A percentile compares a stretch with the other conserved stretches of the same genome.
Conservation (phyloP, 352 stramenopile species). For the Pythium inflatum region DNA sequence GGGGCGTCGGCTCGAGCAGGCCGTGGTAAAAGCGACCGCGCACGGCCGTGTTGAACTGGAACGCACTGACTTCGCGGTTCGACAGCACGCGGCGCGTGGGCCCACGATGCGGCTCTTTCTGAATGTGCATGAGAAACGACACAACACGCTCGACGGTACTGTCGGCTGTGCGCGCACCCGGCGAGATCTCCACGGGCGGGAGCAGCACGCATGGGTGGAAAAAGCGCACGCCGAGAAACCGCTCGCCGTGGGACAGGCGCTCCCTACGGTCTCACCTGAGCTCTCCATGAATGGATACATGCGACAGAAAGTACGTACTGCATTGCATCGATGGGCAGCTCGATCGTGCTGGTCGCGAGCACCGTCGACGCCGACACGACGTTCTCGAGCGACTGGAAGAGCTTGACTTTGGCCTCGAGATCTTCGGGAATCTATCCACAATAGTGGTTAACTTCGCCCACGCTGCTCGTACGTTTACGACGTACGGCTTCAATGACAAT, state of each 20-base stretch:
- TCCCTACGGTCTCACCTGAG: conserved; percentile 27
- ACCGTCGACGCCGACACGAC: conserved; percentile 59
- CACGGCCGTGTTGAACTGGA: conserved; percentile 71
- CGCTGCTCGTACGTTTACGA: conserved; percentile 1
- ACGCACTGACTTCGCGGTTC: conserved; percentile 55
- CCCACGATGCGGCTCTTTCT: conserved; percentile 69
- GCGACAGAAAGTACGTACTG: conserved; percentile 48
- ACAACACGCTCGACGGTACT: conserved; percentile 51
- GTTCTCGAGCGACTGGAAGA: conserved; percentile 65
- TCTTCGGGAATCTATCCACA: conserved; percentile 61
- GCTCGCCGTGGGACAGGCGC: conserved; percentile 46
- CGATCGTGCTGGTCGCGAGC: conserved; percentile 65
- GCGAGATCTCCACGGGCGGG: conserved; percentile 62
- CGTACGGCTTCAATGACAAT: conserved; percentile 71
- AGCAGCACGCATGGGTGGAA: conserved; percentile 75
- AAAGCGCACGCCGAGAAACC: conserved; percentile 72
- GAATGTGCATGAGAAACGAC: conserved; percentile 47
- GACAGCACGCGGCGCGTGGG: conserved; percentile 63
- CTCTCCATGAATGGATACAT: not conserved
- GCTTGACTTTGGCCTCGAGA: conserved; percentile 58
- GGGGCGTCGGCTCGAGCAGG: conserved; percentile 51
- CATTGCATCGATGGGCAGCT: conserved; percentile 59
- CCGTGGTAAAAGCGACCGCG: conserved; percentile 66
- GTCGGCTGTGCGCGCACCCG: conserved; percentile 42
- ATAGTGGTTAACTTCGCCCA: too few species aligned